Evolutionary conservation across 1,139 yeast genomes (phyloP).

Genomic region (Hyphopichia pseudoburtonii): DNA sequence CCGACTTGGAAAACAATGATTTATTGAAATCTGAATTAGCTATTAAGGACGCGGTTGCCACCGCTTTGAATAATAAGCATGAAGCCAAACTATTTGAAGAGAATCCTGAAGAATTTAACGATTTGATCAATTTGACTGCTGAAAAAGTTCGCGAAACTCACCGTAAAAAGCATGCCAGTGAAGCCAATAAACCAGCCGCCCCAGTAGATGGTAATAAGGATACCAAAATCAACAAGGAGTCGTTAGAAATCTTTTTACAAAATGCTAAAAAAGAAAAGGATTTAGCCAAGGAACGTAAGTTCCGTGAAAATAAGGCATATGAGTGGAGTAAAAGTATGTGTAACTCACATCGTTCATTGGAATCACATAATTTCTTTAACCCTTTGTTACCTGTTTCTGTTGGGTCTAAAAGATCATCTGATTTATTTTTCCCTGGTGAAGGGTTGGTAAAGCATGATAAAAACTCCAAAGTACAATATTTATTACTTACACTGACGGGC

Average conservation of each 20-base stretch:
- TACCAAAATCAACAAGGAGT: slow-evolving; percentile 12
- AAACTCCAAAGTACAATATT: slow-evolving; percentile 29
- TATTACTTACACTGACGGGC: slow-evolving; percentile 48
- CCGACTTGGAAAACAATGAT: slow-evolving; percentile 16
- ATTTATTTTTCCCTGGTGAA: slow-evolving; percentile 10
- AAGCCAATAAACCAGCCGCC: neutral
- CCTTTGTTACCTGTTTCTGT: slow-evolving; percentile 21
- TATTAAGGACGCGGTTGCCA: slow-evolving; percentile 23
- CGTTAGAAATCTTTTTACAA: slow-evolving; percentile 40
- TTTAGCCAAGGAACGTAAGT: slow-evolving; percentile 40
- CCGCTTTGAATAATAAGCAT: slow-evolving; percentile 15
- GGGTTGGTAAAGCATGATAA: slow-evolving; percentile 7
- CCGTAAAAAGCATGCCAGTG: slow-evolving; percentile 4
- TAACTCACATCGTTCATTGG: slow-evolving; percentile 40
- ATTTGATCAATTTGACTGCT: slow-evolving; percentile 15
- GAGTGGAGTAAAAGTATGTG: slow-evolving; percentile 48
- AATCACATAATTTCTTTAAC: slow-evolving; percentile 50
- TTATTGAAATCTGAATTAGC: slow-evolving; percentile 13
- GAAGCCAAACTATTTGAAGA: slow-evolving; percentile 2
- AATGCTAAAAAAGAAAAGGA: slow-evolving; percentile 43
- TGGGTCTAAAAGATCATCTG: slow-evolving; percentile 2
- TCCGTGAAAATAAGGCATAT: slow-evolving; percentile 51
- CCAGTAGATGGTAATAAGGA: neutral
- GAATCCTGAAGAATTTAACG: slow-evolving; percentile 13
- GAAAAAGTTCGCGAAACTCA: slow-evolving; percentile 16